Conservation (phyloP, 257 asterid species). For the Haberlea rhodopensis region DNA sequence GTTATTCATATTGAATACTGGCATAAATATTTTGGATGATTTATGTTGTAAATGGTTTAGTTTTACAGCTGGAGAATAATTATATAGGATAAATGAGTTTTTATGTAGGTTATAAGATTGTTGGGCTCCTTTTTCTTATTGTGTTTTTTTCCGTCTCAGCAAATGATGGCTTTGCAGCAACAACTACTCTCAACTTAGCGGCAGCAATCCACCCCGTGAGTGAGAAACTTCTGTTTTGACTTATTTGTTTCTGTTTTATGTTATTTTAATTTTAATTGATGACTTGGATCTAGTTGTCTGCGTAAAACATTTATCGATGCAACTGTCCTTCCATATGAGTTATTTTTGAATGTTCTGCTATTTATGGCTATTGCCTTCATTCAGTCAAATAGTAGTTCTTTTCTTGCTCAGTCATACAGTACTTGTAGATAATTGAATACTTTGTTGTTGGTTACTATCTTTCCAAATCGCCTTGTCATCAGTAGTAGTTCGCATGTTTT, state of each 20-base stretch:
- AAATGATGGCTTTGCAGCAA: slow-evolving; percentile 45
- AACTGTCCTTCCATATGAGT: neutral
- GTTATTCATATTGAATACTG: neutral
- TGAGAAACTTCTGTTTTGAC: neutral
- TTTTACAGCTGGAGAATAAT: neutral
- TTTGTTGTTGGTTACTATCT: no score
- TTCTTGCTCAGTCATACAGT: neutral
- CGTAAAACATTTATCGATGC: neutral
- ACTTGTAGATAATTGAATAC: no score
- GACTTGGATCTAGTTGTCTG: neutral
- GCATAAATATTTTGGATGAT: no score
- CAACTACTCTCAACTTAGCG: slow-evolving; percentile 48
- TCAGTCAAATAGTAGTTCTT: neutral
- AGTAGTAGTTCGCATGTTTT: no score
- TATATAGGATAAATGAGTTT: neutral
- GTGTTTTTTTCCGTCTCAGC: slow-evolving; percentile 30
- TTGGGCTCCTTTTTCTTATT: neutral
- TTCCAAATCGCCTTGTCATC: no score
- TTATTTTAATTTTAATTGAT: neutral
- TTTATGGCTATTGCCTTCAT: neutral
- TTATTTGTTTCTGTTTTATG: slow-evolving; percentile 8
- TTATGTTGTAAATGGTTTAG: neutral
- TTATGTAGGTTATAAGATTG: neutral
- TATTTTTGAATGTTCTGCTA: neutral
- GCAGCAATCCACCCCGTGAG: slow-evolving; percentile 45